Conservation (phyloP, 2,329 filamentous ascomycete genomes). For the Paracoccidioides lutzii region DNA sequence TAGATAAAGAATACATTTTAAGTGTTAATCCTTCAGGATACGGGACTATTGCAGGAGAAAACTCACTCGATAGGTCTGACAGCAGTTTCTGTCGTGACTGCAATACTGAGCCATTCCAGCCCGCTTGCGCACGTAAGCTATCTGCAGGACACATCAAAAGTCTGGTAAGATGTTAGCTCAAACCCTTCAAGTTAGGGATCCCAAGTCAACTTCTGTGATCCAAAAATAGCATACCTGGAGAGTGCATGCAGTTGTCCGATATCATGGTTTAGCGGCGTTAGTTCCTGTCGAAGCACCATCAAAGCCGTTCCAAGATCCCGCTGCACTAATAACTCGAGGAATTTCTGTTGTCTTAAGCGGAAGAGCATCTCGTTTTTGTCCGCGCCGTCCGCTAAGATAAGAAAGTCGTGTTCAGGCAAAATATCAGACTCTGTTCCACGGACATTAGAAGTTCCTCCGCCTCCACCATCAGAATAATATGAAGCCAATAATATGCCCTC, state of each 20-base stretch:
- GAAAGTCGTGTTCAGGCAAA: constrained; percentile 35
- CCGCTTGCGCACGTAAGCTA: constrained; percentile 61
- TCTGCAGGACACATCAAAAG: constrained; percentile 80
- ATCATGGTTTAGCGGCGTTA: constrained; percentile 76
- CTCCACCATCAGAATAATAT: constrained; percentile 25
- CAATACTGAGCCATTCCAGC: constrained; percentile 72
- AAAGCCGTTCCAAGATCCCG: constrained; percentile 62
- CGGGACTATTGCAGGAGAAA: not conserved
- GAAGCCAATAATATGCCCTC: constrained; percentile 60
- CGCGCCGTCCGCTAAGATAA: constrained; percentile 63
- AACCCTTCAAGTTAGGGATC: not conserved
- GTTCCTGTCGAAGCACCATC: constrained; percentile 69
- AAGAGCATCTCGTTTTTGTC: constrained; percentile 74
- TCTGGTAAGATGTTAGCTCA: constrained; percentile 31
- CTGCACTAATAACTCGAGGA: constrained; percentile 73
- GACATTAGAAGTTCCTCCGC: constrained; percentile 12
- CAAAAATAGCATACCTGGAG: constrained; percentile 45
- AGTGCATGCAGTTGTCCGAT: constrained; percentile 65
- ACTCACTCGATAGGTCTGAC: constrained; percentile 68
- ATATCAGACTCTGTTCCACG: not conserved
- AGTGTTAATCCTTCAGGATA: no score
- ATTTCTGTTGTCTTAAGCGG: constrained; percentile 84
- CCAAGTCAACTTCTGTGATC: not conserved
- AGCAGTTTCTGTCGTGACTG: constrained; percentile 62
- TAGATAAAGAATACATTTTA: constrained; percentile 27